phyloP scores from a whole-genome alignment of 352 stramenopile genomes.

The Globisporangium camurandrum region DNA sequence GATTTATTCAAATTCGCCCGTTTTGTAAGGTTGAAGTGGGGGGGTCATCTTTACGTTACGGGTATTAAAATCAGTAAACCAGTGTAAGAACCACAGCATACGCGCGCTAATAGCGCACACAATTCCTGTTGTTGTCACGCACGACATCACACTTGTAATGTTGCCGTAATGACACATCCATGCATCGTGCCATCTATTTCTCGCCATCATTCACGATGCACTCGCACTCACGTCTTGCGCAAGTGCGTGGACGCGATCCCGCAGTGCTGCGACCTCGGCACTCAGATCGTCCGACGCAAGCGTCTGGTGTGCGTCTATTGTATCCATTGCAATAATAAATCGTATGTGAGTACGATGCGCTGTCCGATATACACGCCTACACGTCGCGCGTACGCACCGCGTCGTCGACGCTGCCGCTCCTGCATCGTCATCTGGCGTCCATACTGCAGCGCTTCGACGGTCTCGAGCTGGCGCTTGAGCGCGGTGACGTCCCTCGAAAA shows the following conservation, averaged over 20 bases:
- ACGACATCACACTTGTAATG: no score
- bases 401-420: conserved; percentile 35
- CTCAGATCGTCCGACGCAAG: conserved; percentile 52
- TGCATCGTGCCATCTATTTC: no score
- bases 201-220: no score
- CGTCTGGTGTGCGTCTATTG: conserved; percentile 37
- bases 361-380: neutral
- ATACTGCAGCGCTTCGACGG: conserved; percentile 66
- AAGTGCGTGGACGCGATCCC: conserved; percentile 57
- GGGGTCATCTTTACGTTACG: no score
- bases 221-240: conserved; percentile 26
- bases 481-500: conserved; percentile 61
- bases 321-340: neutral
- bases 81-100: no score
- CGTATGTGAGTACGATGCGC: neutral
- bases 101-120: no score
- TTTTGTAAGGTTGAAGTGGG: no score
- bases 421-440: conserved; percentile 34
- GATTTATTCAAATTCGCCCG: no score
- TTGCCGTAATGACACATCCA: no score
- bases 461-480: conserved; percentile 61
- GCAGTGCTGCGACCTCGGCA: conserved; percentile 50
- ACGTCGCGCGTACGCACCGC: conserved; percentile 16
- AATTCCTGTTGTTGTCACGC: no score
- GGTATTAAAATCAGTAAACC: no score